These are phyloP conservation scores for Galerina marginata DNA, from an alignment of 768 basidiomycete species.

Conservation along the genomic window DNA sequence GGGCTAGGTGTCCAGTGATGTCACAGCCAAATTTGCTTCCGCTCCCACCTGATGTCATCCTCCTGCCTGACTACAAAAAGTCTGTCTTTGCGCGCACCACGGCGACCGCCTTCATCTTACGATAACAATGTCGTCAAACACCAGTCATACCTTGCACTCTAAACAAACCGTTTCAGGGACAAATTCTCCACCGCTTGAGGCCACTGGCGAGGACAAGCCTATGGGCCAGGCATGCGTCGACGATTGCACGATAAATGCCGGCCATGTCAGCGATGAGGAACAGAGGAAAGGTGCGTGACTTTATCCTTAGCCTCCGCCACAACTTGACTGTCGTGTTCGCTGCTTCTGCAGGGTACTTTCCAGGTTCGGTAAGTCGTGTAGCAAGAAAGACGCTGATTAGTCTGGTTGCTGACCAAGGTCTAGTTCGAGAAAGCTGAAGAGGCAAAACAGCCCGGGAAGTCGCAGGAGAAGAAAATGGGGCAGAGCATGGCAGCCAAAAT, in stretches of 20 bases:
- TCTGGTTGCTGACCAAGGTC: background rate
- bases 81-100: background rate
- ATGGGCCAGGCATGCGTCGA: conserved; percentile 54
- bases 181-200: conserved; percentile 60
- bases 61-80: conserved; percentile 5
- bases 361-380: background rate
- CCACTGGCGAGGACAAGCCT: conserved; percentile 49
- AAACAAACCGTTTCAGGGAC: conserved; percentile 41
- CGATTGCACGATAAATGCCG: conserved; percentile 24
- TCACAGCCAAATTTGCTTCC: background rate
- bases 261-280: conserved; percentile 43
- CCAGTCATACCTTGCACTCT: background rate
- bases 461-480: conserved; percentile 5
- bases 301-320: background rate
- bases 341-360: conserved; percentile 9
- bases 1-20: background rate
- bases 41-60: conserved; percentile 12
- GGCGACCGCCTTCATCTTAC: background rate
- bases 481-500: conserved; percentile 12
- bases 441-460: background rate
- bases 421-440: background rate
- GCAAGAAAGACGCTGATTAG: background rate
- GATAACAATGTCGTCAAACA: background rate
- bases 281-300: conserved; percentile 50
- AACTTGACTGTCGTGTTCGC: background rate